phyloP scores from a whole-genome alignment of 306 rosid species.

The Purshia tridentata region DNA sequence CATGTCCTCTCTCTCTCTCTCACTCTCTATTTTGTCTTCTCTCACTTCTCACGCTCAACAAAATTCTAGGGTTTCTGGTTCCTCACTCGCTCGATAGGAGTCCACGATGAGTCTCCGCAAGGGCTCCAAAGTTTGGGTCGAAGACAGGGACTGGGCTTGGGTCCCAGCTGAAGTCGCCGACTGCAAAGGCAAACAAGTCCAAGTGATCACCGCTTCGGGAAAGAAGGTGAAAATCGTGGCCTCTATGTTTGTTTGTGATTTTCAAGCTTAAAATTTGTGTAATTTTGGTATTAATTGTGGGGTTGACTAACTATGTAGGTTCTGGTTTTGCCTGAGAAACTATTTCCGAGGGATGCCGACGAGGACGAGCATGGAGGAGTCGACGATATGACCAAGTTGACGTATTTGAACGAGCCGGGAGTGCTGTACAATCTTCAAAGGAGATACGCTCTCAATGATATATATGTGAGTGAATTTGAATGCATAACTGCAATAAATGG shows the following conservation, averaged over 20 bases:
- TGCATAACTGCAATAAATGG: neutral
- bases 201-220: constrained; percentile 49
- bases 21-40: constrained; percentile 9
- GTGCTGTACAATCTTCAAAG: constrained; percentile 87
- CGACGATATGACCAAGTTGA: constrained; percentile 89
- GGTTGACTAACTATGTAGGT: constrained; percentile 43
- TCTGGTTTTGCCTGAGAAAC: constrained; percentile 46
- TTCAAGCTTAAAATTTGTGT: neutral
- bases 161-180: constrained; percentile 65
- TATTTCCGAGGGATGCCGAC: constrained; percentile 78
- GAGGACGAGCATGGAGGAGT: constrained; percentile 96
- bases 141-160: constrained; percentile 72
- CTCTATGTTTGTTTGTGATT: neutral
- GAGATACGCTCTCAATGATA: constrained; percentile 92
- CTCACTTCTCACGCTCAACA: neutral
- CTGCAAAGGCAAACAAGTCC: constrained; percentile 42
- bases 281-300: neutral
- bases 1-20: constrained; percentile 24
- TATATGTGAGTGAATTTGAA: constrained; percentile 57
- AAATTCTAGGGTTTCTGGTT: constrained; percentile 20
- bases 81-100: constrained; percentile 7
- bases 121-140: constrained; percentile 93
- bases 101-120: constrained; percentile 58
- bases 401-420: constrained; percentile 94
- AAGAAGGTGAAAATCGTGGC: constrained; percentile 57